These are phyloP conservation scores for Pterocarpus santalinus DNA, from an alignment of 306 rosid species.

Conservation along the genomic window DNA sequence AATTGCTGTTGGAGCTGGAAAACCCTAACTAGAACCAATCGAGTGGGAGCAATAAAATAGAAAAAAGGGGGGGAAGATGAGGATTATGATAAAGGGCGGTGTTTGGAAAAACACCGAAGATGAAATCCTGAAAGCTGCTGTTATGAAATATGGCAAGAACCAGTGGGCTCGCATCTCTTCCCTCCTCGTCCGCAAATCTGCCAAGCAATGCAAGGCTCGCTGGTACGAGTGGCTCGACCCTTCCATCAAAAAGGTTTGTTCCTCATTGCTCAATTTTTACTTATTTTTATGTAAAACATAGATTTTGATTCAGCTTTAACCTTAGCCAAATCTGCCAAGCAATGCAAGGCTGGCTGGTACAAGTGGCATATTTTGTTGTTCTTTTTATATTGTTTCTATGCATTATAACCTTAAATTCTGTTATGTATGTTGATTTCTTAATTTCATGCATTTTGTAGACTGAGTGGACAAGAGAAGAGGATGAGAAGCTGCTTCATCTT, in stretches of 20 bases:
- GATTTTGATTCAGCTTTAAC: neutral
- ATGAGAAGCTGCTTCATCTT: constrained; percentile 93
- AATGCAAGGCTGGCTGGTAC: too few species aligned
- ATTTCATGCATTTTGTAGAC: constrained; percentile 58
- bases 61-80: constrained; percentile 65
- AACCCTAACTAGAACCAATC: constrained; percentile 20
- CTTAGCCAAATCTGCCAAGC: neutral
- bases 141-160: constrained; percentile 93
- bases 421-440: constrained; percentile 14
- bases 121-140: constrained; percentile 97
- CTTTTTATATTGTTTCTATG: neutral
- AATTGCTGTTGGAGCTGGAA: neutral
- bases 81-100: constrained; percentile 98
- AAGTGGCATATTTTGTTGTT: neutral
- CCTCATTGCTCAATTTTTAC: neutral
- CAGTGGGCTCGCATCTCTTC: constrained; percentile 99
- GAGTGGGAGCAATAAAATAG: neutral
- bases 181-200: constrained; percentile 92
- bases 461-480: constrained; percentile 98
- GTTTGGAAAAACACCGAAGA: constrained; percentile 99
- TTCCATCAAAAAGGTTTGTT: constrained; percentile 81
- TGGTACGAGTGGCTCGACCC: constrained; percentile 99
- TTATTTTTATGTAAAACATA: too few species aligned
- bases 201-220: constrained; percentile 97
- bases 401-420: neutral